These are phyloP conservation scores for Arthrobotrys megalospora DNA, from an alignment of 2,329 filamentous ascomycete genomes.

Conservation along the genomic window DNA sequence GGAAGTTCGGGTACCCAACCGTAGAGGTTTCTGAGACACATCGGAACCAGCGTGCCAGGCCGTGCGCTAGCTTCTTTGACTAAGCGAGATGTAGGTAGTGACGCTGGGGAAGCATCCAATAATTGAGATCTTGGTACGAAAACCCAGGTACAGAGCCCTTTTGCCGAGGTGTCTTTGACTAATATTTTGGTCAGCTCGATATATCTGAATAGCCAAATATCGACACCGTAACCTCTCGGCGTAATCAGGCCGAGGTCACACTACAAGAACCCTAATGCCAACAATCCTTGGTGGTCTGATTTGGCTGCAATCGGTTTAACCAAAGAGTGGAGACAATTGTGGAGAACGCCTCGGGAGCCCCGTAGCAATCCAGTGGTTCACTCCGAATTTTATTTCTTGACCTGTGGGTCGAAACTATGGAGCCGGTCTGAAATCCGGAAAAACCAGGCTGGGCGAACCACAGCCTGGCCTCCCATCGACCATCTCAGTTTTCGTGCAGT, in stretches of 20 bases:
- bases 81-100: conserved; percentile 47
- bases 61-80: conserved; percentile 31
- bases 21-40: conserved; percentile 51
- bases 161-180: conserved; percentile 19
- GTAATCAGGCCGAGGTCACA: conserved; percentile 33
- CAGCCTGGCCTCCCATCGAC: conserved; percentile 23
- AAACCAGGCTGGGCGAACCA: conserved; percentile 36
- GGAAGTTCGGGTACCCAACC: conserved; percentile 16
- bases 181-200: conserved; percentile 26
- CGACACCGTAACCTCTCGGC: conserved; percentile 25
- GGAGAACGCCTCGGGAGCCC: conserved; percentile 60
- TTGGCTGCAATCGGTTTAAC: conserved; percentile 20
- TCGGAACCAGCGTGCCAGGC: conserved; percentile 53
- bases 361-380: conserved; percentile 57
- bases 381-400: conserved; percentile 49
- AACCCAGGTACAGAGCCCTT: conserved; percentile 18
- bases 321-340: conserved; percentile 32
- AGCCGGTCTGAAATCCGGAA: conserved; percentile 46
- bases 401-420: conserved; percentile 51
- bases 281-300: conserved; percentile 32
- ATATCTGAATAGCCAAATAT: conserved; percentile 48
- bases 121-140: conserved; percentile 41
- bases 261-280: conserved; percentile 8
- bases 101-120: conserved; percentile 20
- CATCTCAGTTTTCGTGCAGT: background rate